Percentiles rank a stretch among this genome's conserved stretches.
These are phyloP conservation scores for Pichia membranifaciens DNA, from an alignment of 805 yeast species.

Conservation along the genomic window DNA sequence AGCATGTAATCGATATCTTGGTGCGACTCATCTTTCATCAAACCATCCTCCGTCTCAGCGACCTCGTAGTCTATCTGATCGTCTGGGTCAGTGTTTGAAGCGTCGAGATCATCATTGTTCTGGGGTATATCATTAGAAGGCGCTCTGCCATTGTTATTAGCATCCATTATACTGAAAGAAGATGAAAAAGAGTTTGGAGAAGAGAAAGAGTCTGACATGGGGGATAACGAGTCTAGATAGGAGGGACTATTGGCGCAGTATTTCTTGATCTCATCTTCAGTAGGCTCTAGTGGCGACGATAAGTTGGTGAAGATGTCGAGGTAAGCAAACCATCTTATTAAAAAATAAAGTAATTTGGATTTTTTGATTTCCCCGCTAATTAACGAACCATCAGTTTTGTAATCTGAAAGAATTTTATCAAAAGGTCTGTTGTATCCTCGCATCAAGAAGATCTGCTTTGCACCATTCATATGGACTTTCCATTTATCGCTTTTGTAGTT, in stretches of 20 bases:
- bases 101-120: no score
- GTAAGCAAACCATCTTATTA: slow-evolving; percentile 65
- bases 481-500: slow-evolving; percentile 46
- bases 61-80: slow-evolving; percentile 28
- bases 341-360: slow-evolving; percentile 44
- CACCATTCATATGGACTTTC: slow-evolving; percentile 63
- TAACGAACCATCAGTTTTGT: slow-evolving; percentile 12
- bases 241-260: slow-evolving; percentile 9
- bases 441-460: slow-evolving; percentile 55
- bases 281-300: slow-evolving; percentile 42
- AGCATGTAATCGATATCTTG: slow-evolving; percentile 52
- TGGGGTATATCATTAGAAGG: no score
- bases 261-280: slow-evolving; percentile 20
- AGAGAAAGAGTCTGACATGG: slow-evolving; percentile 9
- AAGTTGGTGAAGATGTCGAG: slow-evolving; percentile 59
- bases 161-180: not conserved
- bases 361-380: slow-evolving; percentile 25
- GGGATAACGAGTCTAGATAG: slow-evolving; percentile 8
- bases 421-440: slow-evolving; percentile 39
- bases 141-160: not conserved
- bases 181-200: slow-evolving; percentile 7
- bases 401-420: slow-evolving; percentile 21
- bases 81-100: not conserved
- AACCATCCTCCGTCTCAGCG: slow-evolving; percentile 14
- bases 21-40: slow-evolving; percentile 24